Evolutionary conservation across 352 stramenopile genomes (phyloP), one percentile per base, ranked within the genome.

Genomic region (Phytophthora pini): DNA sequence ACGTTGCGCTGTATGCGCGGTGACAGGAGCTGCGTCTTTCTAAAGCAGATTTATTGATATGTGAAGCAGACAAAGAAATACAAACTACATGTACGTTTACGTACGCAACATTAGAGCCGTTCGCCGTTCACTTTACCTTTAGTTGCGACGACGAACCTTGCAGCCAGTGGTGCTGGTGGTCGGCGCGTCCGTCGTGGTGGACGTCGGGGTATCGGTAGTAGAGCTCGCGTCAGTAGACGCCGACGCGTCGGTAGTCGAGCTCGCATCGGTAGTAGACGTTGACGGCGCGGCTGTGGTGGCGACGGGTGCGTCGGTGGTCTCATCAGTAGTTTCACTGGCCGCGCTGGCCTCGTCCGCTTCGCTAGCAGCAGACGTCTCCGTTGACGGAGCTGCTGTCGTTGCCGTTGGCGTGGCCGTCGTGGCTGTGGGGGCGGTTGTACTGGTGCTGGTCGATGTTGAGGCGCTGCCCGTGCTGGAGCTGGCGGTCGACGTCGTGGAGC

Each of bases 1-100:
- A 92, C 51, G 59, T 92, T 39, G 71, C 48, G 4, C 65, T 90
- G 2, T 84, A 76, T 44, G 52, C 61, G 13, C 67, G 75, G 27
- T 89, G 41, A 74, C 24, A 47, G 31, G 32, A 52, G 20, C 2
- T 17, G 15, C 3, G 43, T 32, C 9, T n/a, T 15, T 66, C 56
- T 61, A 65, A 53, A 61, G 62, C 48, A 65, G 27, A 34, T 58
- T 45, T 60, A 46, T 72, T 68, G 47, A 10, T 45, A 32, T 48
- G 31, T 4, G 31, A 36, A 36, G 31, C 24, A 34, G 29, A 36
- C 31, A 36, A 15, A 49, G 52, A 53, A 65, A 24, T 54, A 60
- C 56, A 38, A 59, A 64, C 36, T 54, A 65, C 43, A 48, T 51
- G 27, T 22, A 56, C 27, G 20, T 52, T 22, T 51, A 54, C 38